These are phyloP conservation scores for Dioscorea alata DNA, from an alignment of 106 monocot species.

Conservation along the genomic window DNA sequence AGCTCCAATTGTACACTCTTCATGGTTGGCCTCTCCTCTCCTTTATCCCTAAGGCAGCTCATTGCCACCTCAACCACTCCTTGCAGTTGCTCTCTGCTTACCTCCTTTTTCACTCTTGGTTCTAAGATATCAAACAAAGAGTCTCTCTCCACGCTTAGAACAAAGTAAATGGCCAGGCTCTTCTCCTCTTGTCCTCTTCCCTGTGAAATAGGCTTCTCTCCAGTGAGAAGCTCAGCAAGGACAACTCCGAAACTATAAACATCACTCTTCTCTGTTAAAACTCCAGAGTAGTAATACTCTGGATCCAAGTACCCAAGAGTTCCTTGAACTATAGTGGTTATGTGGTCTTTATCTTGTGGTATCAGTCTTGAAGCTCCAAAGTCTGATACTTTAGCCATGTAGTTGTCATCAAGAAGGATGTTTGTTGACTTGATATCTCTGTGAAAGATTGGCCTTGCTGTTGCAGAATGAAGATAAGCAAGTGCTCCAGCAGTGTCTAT, in stretches of 20 bases:
- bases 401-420: slow-evolving; percentile 34
- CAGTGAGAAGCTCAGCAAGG: slow-evolving; percentile 31
- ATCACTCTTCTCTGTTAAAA: slow-evolving; percentile 24
- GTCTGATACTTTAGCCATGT: slow-evolving; percentile 36
- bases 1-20: slow-evolving; percentile 45
- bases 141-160: slow-evolving; percentile 8
- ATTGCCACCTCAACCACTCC: slow-evolving; percentile 6
- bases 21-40: slow-evolving; percentile 65
- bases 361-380: slow-evolving; percentile 30
- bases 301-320: slow-evolving; percentile 28
- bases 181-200: slow-evolving; percentile 10
- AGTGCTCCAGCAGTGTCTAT: slow-evolving; percentile 35
- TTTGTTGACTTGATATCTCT: slow-evolving; percentile 41
- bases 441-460: slow-evolving; percentile 34
- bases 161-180: slow-evolving; percentile 27
- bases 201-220: slow-evolving; percentile 15
- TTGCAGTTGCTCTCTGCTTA: slow-evolving; percentile 1
- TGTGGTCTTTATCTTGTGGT: slow-evolving; percentile 6
- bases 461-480: slow-evolving; percentile 40
- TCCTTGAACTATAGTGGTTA: slow-evolving; percentile 22
- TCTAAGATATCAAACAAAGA: slow-evolving; percentile 18
- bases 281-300: slow-evolving; percentile 15
- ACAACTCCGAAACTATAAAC: slow-evolving; percentile 48
- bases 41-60: slow-evolving; percentile 38
- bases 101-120: slow-evolving; percentile 10